These are phyloP conservation scores for Hibiscus syriacus DNA, from an alignment of 345 rosid genomes.

Conservation along the genomic window DNA sequence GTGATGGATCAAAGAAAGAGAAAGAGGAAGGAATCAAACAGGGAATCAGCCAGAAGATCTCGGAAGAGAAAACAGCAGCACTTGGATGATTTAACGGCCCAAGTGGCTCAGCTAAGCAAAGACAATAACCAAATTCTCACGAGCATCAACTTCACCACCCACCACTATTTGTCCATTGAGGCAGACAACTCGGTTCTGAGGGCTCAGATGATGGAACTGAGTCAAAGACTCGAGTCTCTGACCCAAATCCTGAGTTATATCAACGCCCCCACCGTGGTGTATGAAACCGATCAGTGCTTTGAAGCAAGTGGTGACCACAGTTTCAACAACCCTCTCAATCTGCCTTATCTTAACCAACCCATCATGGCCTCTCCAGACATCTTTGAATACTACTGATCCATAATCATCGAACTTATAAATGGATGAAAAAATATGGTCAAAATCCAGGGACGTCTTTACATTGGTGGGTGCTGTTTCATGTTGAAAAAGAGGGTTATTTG, in stretches of 20 bases:
- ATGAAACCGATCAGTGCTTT: conserved; percentile 11
- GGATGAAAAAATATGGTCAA: background rate
- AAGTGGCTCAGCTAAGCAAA: conserved; percentile 28
- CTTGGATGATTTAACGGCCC: conserved; percentile 38
- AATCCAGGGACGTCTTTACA: too few relatives aligned
- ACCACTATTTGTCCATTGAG: conserved; percentile 33
- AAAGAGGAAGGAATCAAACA: conserved; percentile 63
- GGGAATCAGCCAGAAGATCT: conserved; percentile 66
- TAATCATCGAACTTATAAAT: background rate
- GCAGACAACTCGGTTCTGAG: conserved; percentile 47
- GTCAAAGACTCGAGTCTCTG: conserved; percentile 48
- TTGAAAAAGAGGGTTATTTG: background rate
- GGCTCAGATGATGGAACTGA: conserved; percentile 49
- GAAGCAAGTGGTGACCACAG: conserved; percentile 17
- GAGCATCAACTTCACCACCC: conserved; percentile 36
- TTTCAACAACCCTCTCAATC: conserved; percentile 26
- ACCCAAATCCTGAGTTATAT: conserved; percentile 36
- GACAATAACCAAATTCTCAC: conserved; percentile 36
- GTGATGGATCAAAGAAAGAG: conserved; percentile 52
- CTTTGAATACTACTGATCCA: conserved; percentile 28
- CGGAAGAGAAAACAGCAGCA: conserved; percentile 66
- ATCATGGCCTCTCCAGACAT: conserved; percentile 38
- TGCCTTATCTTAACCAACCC: conserved; percentile 31
- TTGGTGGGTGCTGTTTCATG: too few relatives aligned
- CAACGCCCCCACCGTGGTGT: conserved; percentile 1